A percentile compares a stretch with the other conserved stretches of the same genome.
These are phyloP conservation scores for Pichia scutulata DNA, from an alignment of 805 yeast species.

Conservation along the genomic window DNA sequence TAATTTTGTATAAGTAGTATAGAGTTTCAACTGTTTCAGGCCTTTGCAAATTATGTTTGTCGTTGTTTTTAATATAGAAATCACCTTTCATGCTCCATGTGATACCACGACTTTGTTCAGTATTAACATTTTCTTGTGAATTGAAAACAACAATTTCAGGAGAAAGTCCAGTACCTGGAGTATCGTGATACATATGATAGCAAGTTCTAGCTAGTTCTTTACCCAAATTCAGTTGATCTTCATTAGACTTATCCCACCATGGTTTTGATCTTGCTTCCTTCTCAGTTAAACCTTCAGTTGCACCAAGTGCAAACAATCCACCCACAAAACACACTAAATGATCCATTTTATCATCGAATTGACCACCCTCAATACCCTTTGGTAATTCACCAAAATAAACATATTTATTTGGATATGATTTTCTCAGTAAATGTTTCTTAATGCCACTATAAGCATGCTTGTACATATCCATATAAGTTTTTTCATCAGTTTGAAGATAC, in stretches of 20 bases:
- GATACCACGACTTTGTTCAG: neutral
- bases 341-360: slow-evolving; percentile 72
- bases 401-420: slow-evolving; percentile 54
- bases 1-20: slow-evolving; percentile 69
- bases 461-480: slow-evolving; percentile 66
- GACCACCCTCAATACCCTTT: slow-evolving; percentile 48
- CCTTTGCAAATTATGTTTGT: slow-evolving; percentile 79
- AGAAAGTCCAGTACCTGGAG: slow-evolving; percentile 65
- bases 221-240: slow-evolving; percentile 60
- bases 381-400: slow-evolving; percentile 75
- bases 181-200: slow-evolving; percentile 72
- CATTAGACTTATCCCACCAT: slow-evolving; percentile 51
- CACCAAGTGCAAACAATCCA: slow-evolving; percentile 82
- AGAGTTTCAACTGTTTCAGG: slow-evolving; percentile 92
- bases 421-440: slow-evolving; percentile 51
- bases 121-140: slow-evolving; percentile 34
- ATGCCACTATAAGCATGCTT: slow-evolving; percentile 73
- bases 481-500: slow-evolving; percentile 68
- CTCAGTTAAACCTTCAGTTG: slow-evolving; percentile 64
- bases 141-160: slow-evolving; percentile 90
- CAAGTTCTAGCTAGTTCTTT: slow-evolving; percentile 74
- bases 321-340: slow-evolving; percentile 90
- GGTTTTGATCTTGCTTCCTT: slow-evolving; percentile 45
- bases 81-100: slow-evolving; percentile 7
- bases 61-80: slow-evolving; percentile 60